Evolutionary conservation across 2,329 filamentous ascomycete genomes (phyloP), one percentile per base, ranked within the genome.

Genomic region (Colletotrichum noveboracense): DNA sequence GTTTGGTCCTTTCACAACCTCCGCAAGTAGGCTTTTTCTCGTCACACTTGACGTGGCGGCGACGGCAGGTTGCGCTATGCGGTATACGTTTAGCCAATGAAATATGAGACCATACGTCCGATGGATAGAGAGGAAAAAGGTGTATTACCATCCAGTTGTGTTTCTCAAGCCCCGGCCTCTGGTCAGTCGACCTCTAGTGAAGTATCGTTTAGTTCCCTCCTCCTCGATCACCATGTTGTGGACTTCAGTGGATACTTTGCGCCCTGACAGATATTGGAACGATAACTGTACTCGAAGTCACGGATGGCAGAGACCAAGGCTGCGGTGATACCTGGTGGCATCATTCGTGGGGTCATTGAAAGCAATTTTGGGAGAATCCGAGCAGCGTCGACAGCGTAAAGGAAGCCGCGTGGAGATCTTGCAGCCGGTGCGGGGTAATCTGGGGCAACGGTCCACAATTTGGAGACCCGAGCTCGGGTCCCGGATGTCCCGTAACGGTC

Each of bases 41-140:
- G n/a, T 81, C 79, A 55, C 79, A 80, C 61, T 80, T 79, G 76
- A 80, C 76, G 12, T 76, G 77, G 8, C 79, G 77, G 13, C 73
- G 72, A 9, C 73, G 72, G 18, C 76, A 77, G 14, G 73, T 77
- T 21, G 61, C 38, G 26, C 76, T 77, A 6, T 14, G 24, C 21
- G 28, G 18, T 48, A n/a, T 7, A 4, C 18, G 7, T 55, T 32
- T 10, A 34, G 36, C 24, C 58, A n/a, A 16, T 26, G 7, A 34
- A 16, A 30, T 7, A 34, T n/a, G 52, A n/a, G 6, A 14, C 8
- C 28, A 8, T 6, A 12, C 18, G 13, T 18, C 6, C 24, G 18
- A 60, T 10, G 26, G 3, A 21, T 16, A 21, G 9, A 21, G 9
- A 56, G 30, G 5, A 26, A 6, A 14, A 16, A 26, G 18, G 12